These are phyloP conservation scores for Alisma plantagoaquatica DNA, from an alignment of 106 monocot species.

Conservation along the genomic window DNA sequence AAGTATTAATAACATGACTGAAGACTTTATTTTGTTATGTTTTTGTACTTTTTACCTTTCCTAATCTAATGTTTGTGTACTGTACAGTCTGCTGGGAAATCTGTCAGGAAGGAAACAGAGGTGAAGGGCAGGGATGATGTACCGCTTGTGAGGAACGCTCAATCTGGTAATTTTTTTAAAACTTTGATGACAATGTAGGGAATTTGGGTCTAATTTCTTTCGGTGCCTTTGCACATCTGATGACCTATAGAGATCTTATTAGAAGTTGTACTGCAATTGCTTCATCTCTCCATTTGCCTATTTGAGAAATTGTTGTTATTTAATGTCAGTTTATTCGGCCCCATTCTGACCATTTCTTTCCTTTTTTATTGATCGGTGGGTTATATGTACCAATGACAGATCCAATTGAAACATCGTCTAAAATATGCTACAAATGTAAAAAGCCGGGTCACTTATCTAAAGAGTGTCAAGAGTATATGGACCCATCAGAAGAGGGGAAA, in stretches of 20 bases:
- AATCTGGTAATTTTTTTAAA: not conserved
- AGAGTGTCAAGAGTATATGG: slow-evolving; percentile 61
- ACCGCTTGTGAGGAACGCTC: not conserved
- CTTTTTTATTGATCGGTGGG: not conserved
- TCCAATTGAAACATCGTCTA: slow-evolving; percentile 42
- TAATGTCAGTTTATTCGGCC: not conserved
- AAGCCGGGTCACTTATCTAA: slow-evolving; percentile 80
- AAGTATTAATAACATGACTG: slow-evolving; percentile 11
- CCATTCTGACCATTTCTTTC: not conserved
- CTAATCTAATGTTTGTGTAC: not conserved
- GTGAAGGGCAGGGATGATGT: slow-evolving; percentile 12
- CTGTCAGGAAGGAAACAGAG: slow-evolving; percentile 47
- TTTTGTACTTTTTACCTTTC: not conserved
- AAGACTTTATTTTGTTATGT: not conserved
- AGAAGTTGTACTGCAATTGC: not conserved
- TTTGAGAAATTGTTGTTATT: not conserved
- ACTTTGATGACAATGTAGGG: not conserved
- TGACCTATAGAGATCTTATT: not conserved
- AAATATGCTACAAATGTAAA: slow-evolving; percentile 97
- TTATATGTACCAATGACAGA: slow-evolving; percentile 16
- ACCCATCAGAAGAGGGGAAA: slow-evolving; percentile 13
- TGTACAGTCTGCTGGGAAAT: slow-evolving; percentile 81
- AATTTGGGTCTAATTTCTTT: not conserved
- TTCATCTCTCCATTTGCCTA: not conserved
- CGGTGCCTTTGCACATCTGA: not conserved